Evolutionary conservation across 768 basidiomycete species (phyloP), one percentile per base, ranked within the genome.

Genomic region (Boletus coccyginus): DNA sequence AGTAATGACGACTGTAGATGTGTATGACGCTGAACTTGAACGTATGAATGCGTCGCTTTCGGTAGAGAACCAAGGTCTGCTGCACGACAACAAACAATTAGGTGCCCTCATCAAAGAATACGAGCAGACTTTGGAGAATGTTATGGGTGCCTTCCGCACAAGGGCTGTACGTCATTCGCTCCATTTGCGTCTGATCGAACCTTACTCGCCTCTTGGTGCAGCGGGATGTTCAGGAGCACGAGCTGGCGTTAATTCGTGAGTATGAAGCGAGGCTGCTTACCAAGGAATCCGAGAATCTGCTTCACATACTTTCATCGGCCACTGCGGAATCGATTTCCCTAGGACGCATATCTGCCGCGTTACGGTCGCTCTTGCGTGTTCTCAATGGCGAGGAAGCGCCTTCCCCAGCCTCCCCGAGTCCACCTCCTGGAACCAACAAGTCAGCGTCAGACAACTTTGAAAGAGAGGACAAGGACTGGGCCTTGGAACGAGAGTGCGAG

Each of bases 61-160:
- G 6, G 73, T 81, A 24, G 95, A 99, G 70, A 99, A 98, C 69
- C 87, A 90, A 62, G 74, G 76, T 7, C 76, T 99, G 42, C 84
- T 91, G 64, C 84, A 96, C 63, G 97, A 98, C 74, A 99, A 98
- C 78, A 96, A 97, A 69, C 96, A 98, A 63, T 80, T 99, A 33
- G 91, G 88, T 61, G 76, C 81, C 7, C 77, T 99, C 51, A 87
- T 98, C 64, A 94, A 94, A 65, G 97, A 99, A 70, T 98, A 97
- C 66, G 97, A 99, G 70, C 90, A 92, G 67, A 98, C 96, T 1
- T 75, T 99, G 33, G 97, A 99, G 72, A 90, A 82, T 8, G 84
- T 98, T 43, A 99, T 99, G 97, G 83, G 86, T 79, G 66, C 74
- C 31, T 99, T 99, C 74, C 81, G 97, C 54, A 89, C 85, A 55